Evolutionary conservation across 805 yeast genomes (phyloP).

Genomic region (Saccharomycopsis malanga): DNA sequence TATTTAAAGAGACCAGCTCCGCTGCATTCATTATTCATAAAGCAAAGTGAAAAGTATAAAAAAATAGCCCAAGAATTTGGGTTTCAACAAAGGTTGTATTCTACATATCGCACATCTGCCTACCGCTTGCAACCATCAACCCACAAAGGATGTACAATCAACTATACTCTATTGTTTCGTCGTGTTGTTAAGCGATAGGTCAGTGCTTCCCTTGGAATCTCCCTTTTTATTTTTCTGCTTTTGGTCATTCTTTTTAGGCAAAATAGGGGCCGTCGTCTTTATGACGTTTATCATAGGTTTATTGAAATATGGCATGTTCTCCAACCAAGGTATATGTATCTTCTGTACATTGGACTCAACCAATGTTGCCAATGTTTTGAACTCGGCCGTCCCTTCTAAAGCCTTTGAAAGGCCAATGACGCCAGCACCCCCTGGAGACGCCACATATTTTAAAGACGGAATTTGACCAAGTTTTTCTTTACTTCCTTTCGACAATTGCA

Average conservation of each 20-base stretch:
- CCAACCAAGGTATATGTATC: conserved; percentile 42
- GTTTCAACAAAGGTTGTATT: too few relatives aligned
- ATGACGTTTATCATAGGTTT: conserved; percentile 37
- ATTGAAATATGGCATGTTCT: conserved; percentile 24
- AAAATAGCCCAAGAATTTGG: too few relatives aligned
- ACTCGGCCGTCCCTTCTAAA: not conserved
- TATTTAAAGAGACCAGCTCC: too few relatives aligned
- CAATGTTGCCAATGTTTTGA: not conserved
- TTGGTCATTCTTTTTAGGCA: conserved; percentile 27
- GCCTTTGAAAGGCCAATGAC: not conserved
- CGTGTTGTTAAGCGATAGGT: too few relatives aligned
- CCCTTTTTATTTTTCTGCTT: conserved; percentile 21
- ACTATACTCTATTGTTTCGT: too few relatives aligned
- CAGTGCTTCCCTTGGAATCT: too few relatives aligned
- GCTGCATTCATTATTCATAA: too few relatives aligned
- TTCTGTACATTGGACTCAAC: conserved; percentile 27
- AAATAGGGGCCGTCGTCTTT: conserved; percentile 41
- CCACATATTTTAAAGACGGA: not conserved
- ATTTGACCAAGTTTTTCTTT: not conserved
- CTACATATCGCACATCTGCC: too few relatives aligned
- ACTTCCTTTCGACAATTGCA: not conserved
- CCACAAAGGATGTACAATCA: too few relatives aligned
- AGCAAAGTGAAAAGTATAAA: too few relatives aligned
- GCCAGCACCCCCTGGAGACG: not conserved
- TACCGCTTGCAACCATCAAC: too few relatives aligned